Evolutionary conservation across 352 stramenopile species (phyloP), one percentile per base, ranked within the genome.

Genomic region (Salisapilia sapeloensis): DNA sequence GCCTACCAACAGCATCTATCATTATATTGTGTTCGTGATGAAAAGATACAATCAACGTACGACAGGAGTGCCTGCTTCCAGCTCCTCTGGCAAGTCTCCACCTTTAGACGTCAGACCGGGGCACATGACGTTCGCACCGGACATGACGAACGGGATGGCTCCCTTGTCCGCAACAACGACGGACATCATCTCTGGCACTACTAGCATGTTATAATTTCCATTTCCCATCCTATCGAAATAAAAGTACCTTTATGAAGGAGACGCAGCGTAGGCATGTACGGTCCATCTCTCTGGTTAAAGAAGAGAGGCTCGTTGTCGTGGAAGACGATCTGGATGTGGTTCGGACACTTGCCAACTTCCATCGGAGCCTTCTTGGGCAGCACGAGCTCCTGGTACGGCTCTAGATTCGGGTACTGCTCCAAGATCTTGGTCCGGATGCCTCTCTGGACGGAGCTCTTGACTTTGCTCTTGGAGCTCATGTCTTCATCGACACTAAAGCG

Each of bases 51-150:
- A 8, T 32, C 19, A 13, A 66, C 79, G 24, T 71, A 85, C 70
- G 35, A 95, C 84, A 1, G 82, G 74, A 29, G 62, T 90, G 28
- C 69, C 87, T 35, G 50, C 71, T 8, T 59, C 52, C 40, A 96
- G 39, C 14, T 94, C 66, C 21, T 91, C 70, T 6, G 84, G 80
- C 72, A 99, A 90, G 42, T 91, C 62, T 14, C 89, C 91, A 24
- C 92, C 92, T 12, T 78, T 70, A 41, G 93, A 97, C 4, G 93
- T 98, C 10, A 99, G 66, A 12, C 94, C 94, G 10, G 93, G 93
- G 41, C 93, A 98, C 94, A 99, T 99, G 36, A 98, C 90, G 63
- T 98, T 97, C 15, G 94, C 94, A 11, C 94, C 94, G 4, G 92
- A 96, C 9, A 99, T 58, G 37, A 98, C 62, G 50, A 96, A 99